Percentiles rank a stretch among this genome's conserved stretches.
Conservation (phyloP, 192 early-diverging fungal species). For the Rhizophagus prolifer region DNA sequence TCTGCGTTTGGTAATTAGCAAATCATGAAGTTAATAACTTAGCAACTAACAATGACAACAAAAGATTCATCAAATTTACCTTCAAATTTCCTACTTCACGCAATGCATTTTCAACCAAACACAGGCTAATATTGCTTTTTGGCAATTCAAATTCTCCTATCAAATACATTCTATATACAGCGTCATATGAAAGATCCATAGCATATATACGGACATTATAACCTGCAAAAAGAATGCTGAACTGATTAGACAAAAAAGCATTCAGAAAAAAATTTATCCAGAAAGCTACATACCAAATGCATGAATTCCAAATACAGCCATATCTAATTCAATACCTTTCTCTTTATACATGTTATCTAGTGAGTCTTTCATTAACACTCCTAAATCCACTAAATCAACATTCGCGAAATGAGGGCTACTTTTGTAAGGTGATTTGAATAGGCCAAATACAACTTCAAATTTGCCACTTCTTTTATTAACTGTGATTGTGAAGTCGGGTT, state of each 20-base stretch:
- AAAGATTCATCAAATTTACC: constrained; percentile 11
- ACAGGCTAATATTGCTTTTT: constrained; percentile 16
- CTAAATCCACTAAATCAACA: background rate
- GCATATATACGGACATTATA: constrained; percentile 15
- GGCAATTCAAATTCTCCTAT: constrained; percentile 19
- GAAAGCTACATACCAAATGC: constrained; percentile 8
- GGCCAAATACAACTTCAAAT: too few species aligned
- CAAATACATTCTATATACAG: constrained; percentile 23
- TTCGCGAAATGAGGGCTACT: too few species aligned
- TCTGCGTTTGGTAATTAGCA: constrained; percentile 5
- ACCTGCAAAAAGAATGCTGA: constrained; percentile 6
- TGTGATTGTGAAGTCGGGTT: background rate
- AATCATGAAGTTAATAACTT: constrained; percentile 3
- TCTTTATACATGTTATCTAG: constrained; percentile 15
- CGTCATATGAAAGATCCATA: constrained; percentile 12
- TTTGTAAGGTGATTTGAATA: too few species aligned
- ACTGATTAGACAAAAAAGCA: too few species aligned
- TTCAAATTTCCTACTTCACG: constrained; percentile 14
- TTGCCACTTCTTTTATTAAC: background rate
- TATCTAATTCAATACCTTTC: background rate
- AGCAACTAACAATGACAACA: background rate
- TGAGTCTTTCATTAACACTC: constrained; percentile 14
- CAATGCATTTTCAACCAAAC: constrained; percentile 6
- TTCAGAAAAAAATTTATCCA: too few species aligned
- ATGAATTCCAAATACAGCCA: constrained; percentile 6